Conservation (phyloP, 1,284 basidiomycete species). For the Fistulinella staudtii region DNA sequence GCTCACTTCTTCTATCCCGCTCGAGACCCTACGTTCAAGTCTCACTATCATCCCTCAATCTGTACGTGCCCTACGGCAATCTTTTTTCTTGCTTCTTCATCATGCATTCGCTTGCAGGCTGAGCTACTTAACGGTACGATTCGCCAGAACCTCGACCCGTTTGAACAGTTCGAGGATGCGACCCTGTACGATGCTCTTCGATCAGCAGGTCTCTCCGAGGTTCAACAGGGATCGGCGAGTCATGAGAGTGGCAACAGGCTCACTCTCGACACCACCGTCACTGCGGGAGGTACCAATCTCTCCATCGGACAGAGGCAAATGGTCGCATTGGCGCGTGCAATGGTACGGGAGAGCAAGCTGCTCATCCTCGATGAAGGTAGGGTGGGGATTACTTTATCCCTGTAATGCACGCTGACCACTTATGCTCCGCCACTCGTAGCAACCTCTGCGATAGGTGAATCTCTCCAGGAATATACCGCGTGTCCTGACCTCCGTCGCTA, state of each 20-base stretch:
- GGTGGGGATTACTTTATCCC: constrained; percentile 4
- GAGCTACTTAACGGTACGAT: constrained; percentile 59
- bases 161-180: constrained; percentile 68
- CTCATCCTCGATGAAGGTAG: constrained; percentile 35
- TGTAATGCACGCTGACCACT: not conserved
- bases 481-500: not conserved
- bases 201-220: constrained; percentile 50
- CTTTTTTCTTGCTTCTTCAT: constrained; percentile 16
- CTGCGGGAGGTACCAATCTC: constrained; percentile 60
- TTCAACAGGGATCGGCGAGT: constrained; percentile 43
- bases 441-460: constrained; percentile 5
- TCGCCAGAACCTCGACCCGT: constrained; percentile 65
- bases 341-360: constrained; percentile 30
- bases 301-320: constrained; percentile 72
- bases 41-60: constrained; percentile 63
- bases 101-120: constrained; percentile 35
- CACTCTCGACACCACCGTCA: constrained; percentile 38
- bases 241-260: constrained; percentile 39
- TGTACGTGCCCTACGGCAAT: constrained; percentile 31
- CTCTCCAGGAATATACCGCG: not conserved
- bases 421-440: not conserved
- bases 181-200: constrained; percentile 51
- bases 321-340: constrained; percentile 42
- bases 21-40: constrained; percentile 43
- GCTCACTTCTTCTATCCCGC: constrained; percentile 29